Percentiles rank a stretch among this genome's conserved stretches.
Evolutionary conservation across 164 flowering plant species (phyloP).

Genomic region (Taxillus chinensis): DNA sequence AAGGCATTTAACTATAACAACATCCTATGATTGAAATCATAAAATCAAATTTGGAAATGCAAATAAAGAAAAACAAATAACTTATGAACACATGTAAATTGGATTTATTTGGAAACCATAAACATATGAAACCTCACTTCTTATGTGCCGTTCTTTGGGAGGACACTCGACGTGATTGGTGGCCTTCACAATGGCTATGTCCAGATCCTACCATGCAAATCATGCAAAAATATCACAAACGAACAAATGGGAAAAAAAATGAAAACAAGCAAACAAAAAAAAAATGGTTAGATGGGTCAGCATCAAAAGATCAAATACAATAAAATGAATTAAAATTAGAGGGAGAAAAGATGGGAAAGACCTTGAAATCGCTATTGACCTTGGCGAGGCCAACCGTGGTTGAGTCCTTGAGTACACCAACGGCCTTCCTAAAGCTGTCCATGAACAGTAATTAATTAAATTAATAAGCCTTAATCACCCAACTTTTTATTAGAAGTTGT

Average conservation of each 20-base stretch:
- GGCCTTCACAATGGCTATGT: constrained; percentile 77
- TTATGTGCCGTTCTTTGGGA: constrained; percentile 71
- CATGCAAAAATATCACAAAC: constrained; percentile 2
- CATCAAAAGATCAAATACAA: no score
- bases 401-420: constrained; percentile 50
- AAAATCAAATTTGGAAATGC: no score
- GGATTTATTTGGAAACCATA: no score
- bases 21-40: no score
- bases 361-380: constrained; percentile 60
- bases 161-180: constrained; percentile 78
- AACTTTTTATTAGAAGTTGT: no score
- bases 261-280: background rate
- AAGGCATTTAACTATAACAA: no score
- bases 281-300: no score
- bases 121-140: constrained; percentile 37
- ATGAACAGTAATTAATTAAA: background rate
- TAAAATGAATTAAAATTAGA: no score
- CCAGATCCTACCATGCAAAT: constrained; percentile 49
- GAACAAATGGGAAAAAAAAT: background rate
- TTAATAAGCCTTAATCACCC: no score
- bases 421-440: constrained; percentile 42
- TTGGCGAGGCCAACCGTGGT: constrained; percentile 52
- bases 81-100: no score
- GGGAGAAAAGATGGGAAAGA: constrained; percentile 1
- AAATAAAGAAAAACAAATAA: no score